Evolutionary conservation across 305 asterid species (phyloP), one percentile per base, ranked within the genome.

Genomic region (Nicotiana rustica): DNA sequence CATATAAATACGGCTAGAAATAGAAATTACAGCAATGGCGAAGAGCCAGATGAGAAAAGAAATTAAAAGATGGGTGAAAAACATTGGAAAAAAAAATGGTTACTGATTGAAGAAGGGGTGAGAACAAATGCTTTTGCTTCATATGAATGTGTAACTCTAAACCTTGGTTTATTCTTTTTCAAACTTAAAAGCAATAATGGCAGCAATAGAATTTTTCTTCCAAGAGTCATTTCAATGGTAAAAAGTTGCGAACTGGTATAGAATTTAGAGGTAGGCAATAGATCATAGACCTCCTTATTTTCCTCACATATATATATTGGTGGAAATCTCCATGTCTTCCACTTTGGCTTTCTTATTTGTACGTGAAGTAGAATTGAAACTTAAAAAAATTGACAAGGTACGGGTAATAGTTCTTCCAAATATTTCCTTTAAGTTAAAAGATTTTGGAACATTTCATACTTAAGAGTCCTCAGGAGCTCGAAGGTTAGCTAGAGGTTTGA

Each of bases 261-360:
- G 57, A 49, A 49, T 49, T 49, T 49, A 49, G 57, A 49, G 57
- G 57, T 49, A 49, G 57, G 57, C 12, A 49, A 49, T 41, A 41
- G 15, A 49, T 12, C 57, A 9, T 49, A 12, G 57, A 49, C 57
- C 14, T 49, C 56, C 14, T 49, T 49, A 9, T 49, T 12, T 49
- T 49, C 44, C 1, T 36, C 44, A 38, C 0, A 38, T 6, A 2
- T 6, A 38, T 33, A 33, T 71, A 19, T 47, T 73, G 79, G 62
- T 73, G 79, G 79, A 60, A 31, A 71, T 73, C 79, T 49, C 41
- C 36, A 21, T 21, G 79, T 38, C 41, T 73, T 49, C 79, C 64
- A 49, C 79, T 75, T 75, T 52, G 80, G 7, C 9, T 52, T 75
- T 75, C 65, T 47, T 73, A 38, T 75, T 25, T 73, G 41, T 29